Base-by-base conservation (phyloP, 306 rosid species). In the Glycyrrhiza uralensis region DNA sequence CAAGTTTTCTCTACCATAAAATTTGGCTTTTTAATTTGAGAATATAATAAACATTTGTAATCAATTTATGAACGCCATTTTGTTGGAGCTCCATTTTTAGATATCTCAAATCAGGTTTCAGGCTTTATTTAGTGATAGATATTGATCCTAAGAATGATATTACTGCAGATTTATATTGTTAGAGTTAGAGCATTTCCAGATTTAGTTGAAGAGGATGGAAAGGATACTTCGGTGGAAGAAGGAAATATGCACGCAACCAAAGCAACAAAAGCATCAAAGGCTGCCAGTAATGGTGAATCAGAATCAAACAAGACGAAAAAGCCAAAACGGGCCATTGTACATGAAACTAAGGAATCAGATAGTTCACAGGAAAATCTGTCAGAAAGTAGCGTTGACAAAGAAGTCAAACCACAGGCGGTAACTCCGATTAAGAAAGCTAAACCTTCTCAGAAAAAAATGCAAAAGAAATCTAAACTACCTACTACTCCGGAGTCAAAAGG, bases 101-200 rank as follows among this genome's bases (percentile, higher is more conserved):
- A 54, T 75, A 45, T 52, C 66, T 15, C 58, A 66, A 76, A 32
- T 23, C 74, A 22, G 23, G 32, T 55, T 19, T 10, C 13, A n/a
- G 46, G 22, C 39, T 55, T 62, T 38, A 20, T 30, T 36, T 29
- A 42, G 15, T 33, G 56, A 41, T 14, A n/a, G 60, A 55, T 69
- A 39, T 41, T 14, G 49, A 47, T 22, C 4, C 46, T 58, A 19
- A 10, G 56, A 30, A 14, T 58, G 19, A 2, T 17, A 17, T 59
- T 35, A n/a, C 41, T 56, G 72, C 91, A 90, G 93, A 45, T 90
- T 59, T 81, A 82, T 79, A 84, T 81, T 50, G 52, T 77, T 28
- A 87, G 60, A 71, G 52, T 77, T 28, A 87, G 60, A 71, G 96
- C 86, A 54, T 78, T 76, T 63, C 77, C 82, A 57, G 20, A 62